Base-by-base conservation (phyloP, 1,284 basidiomycete species). In the Garcileccinum viscosum region DNA sequence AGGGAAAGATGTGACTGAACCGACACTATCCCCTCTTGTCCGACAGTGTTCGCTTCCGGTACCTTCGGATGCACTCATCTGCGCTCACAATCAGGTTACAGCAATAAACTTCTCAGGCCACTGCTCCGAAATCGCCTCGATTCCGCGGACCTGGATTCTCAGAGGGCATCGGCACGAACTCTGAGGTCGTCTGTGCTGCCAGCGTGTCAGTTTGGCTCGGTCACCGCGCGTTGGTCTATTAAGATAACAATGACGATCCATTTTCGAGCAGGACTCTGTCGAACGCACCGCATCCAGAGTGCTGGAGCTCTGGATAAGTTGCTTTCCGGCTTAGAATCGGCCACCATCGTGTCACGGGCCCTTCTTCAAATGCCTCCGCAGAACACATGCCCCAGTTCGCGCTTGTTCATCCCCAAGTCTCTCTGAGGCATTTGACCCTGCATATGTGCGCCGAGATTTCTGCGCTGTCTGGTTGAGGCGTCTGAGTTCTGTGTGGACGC, bases 401-500 rank as follows among this genome's bases (percentile, higher is more conserved):
- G 47, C 74, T 73, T 17, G 66, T 63, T n/a, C 72, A 72, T 42
- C 76, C 71, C 78, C 74, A 78, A 37, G 72, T 79, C n/a, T n/a
- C 74, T 9, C 81, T 72, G 15, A 79, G 77, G 35, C 78, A 78
- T 63, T 71, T 81, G 24, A 80, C n/a, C n/a, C n/a, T n/a, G n/a
- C 74, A 73, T 62, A 79, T 71, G 22, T 64, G 68, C 12, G 78
- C 79, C n/a, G 19, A 81, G 76, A 62, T 81, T 79, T 66, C 66
- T 71, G 63, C 81, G 78, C 53, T 77, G 70, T 62, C 76, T 72
- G 1, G 73, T 68, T 11, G 77, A 72, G 11, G 73, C 70, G 33
- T 79, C 76, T 5, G 67, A 77, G 38, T 50, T 27, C 27, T 24
- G 7, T 50, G 15, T 15, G 24, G 50, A 27, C 17, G 27, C 27